These are phyloP conservation scores for Russula dissimulans DNA, from an alignment of 768 basidiomycete genomes.

Conservation along the genomic window DNA sequence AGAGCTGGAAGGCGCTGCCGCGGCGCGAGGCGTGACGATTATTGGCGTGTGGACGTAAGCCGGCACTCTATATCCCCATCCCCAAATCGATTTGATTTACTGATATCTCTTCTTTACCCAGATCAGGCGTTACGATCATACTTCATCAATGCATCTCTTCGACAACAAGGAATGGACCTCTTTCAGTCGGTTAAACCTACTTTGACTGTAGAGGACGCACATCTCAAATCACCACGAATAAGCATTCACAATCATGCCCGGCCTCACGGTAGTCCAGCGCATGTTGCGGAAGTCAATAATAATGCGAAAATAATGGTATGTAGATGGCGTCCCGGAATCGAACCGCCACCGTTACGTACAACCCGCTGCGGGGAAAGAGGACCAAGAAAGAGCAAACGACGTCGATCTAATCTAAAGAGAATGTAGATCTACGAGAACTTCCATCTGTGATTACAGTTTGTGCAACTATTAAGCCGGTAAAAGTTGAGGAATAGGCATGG, in stretches of 20 bases:
- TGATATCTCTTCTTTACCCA: background rate
- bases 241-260: background rate
- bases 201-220: background rate
- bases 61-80: too few relatives aligned
- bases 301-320: conserved; percentile 7
- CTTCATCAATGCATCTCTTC: too few relatives aligned
- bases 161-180: background rate
- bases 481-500: conserved; percentile 2
- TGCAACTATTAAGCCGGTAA: conserved; percentile 37
- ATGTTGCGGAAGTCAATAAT: background rate
- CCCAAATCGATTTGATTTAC: background rate
- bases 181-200: background rate
- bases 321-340: background rate
- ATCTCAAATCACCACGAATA: background rate
- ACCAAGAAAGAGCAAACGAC: background rate
- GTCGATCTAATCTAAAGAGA: conserved; percentile 6
- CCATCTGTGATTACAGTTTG: conserved; percentile 61
- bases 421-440: conserved; percentile 44
- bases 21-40: conserved; percentile 23
- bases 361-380: background rate
- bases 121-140: background rate
- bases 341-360: background rate
- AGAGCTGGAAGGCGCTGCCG: conserved; percentile 51
- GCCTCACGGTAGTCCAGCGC: background rate
- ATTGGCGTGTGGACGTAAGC: background rate